Base-by-base conservation (phyloP, 75 land plant species). In the Cupressus sempervirens region DNA sequence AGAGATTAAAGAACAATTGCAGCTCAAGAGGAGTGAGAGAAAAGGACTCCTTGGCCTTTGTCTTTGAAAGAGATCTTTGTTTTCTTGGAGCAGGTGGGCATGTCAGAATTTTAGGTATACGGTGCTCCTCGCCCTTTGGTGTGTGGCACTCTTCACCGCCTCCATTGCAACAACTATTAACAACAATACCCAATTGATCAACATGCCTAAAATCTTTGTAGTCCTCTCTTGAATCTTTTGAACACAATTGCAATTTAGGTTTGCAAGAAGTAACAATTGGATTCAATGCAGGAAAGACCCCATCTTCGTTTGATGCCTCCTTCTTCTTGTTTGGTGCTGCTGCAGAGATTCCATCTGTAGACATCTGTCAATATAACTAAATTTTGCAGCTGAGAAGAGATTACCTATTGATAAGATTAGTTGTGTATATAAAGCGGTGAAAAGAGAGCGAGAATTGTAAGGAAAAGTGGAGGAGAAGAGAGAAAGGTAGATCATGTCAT, bases 71-170 rank as follows among this genome's bases (percentile, higher is more conserved):
- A 0, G 81, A 12, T 18, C 32, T 43, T 3, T 48, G 48, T 45
- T 77, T 77, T 10, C 46, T 77, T 23, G 50, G 81, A 41, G 81
- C 81, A 8, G 12, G 50, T 23, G 81, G 81, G 29, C 81, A 77
- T 26, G 50, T 8, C 10, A 77, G 9, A n/a, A 77, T 26, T 18
- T 77, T 23, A 26, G 50, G 81, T 77, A 77, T 77, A 18, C n/a
- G n/a, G 29, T 77, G 50, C 46, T 77, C 50, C 46, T 77, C 81
- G 18, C 41, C 38, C 43, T 38, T 38, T 3, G 77, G 77, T 5
- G 77, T 75, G 26, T 75, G 1, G 77, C 26, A 75, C 23, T 20
- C 77, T 75, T 75, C 77, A 20, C 6, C 8, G 13, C 43, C 43
- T 16, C 18, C n/a, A n/a, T n/a, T n/a, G n/a, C n/a, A n/a, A n/a